Base-by-base conservation (phyloP, 352 stramenopile species). In the Globisporangium iwayamae region DNA sequence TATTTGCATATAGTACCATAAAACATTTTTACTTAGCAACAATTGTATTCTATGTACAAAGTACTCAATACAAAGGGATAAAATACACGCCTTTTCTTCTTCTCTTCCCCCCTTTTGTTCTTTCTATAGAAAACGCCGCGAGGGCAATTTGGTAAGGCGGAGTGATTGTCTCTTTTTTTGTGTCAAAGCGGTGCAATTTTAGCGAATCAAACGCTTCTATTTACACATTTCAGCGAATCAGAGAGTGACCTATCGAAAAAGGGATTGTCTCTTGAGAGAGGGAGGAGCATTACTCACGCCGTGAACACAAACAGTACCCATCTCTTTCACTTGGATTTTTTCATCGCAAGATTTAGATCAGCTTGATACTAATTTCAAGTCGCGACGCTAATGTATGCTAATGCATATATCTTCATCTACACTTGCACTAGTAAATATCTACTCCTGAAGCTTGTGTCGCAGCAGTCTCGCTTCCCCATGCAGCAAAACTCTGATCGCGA, bases 81-180 rank as follows among this genome's bases (percentile, higher is more conserved):
- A 57, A 41, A 20, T 57, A 57, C 18, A 2, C 9, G 51, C 8
- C 51, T 43, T 57, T 57, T 57, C 51, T 57, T 39, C 51, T 57
- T n/a, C 13, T 18, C 20, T 30, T 57, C n/a, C 13, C 16, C 20
- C 51, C 51, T 32, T 16, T 22, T 20, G 43, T 48, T 48, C 43
- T 57, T 57, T 57, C 51, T 57, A 57, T 57, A 57, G 51, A 57
- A 57, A 57, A 56, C 43, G 25, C 20, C 14, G 36, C 32, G 32
- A 36, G 32, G 18, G 51, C 51, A 25, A 28, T 39, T 41, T 56
- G 51, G 25, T 38, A 18, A n/a, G 18, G 30, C 30, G 32, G 51
- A 57, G 30, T 57, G 51, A 45, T 57, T 14, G 51, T 45, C 5
- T 0, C 16, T 41, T 5, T n/a, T 6, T 56, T 41, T n/a, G 20